A percentile compares a stretch with the other conserved stretches of the same genome.
Conservation (phyloP, 2,329 filamentous ascomycete species). For the Aspergillus novoparasiticus region DNA sequence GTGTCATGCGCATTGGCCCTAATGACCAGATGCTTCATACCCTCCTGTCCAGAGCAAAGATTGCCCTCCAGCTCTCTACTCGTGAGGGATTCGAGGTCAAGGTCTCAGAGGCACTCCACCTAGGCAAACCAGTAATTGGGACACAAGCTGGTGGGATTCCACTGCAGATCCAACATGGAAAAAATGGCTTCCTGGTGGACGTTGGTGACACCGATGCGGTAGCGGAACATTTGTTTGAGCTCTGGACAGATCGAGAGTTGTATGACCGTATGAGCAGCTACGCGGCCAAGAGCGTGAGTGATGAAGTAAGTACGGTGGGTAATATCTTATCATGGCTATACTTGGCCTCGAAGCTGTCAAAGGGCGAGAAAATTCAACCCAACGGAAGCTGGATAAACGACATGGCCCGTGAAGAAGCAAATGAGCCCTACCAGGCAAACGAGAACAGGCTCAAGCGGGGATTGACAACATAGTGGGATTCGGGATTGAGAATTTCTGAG, state of each 20-base stretch:
- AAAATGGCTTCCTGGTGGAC: constrained; percentile 71
- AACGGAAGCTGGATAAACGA: constrained; percentile 69
- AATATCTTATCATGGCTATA: constrained; percentile 76
- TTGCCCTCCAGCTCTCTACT: constrained; percentile 74
- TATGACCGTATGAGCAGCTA: constrained; percentile 66
- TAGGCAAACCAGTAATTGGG: constrained; percentile 37
- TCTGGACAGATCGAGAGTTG: constrained; percentile 64
- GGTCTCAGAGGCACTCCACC: neutral
- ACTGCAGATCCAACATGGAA: constrained; percentile 69
- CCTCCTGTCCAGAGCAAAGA: constrained; percentile 67
- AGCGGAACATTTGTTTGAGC: constrained; percentile 62
- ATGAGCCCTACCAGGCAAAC: neutral
- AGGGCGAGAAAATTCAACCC: constrained; percentile 58
- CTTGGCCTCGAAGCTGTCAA: constrained; percentile 65
- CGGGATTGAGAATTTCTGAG: too few species aligned
- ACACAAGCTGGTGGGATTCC: constrained; percentile 74
- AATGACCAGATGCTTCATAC: constrained; percentile 78
- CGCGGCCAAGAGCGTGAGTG: constrained; percentile 48
- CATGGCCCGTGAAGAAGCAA: constrained; percentile 51
- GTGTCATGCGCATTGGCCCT: constrained; percentile 74
- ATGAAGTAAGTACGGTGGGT: constrained; percentile 76
- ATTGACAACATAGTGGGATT: neutral
- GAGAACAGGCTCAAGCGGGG: neutral
- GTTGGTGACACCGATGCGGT: constrained; percentile 67
- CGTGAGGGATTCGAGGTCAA: constrained; percentile 75